Evolutionary conservation across 192 early-diverging fungal genomes (phyloP), one percentile per base, ranked within the genome.

Genomic region (Coemansia sp.): DNA sequence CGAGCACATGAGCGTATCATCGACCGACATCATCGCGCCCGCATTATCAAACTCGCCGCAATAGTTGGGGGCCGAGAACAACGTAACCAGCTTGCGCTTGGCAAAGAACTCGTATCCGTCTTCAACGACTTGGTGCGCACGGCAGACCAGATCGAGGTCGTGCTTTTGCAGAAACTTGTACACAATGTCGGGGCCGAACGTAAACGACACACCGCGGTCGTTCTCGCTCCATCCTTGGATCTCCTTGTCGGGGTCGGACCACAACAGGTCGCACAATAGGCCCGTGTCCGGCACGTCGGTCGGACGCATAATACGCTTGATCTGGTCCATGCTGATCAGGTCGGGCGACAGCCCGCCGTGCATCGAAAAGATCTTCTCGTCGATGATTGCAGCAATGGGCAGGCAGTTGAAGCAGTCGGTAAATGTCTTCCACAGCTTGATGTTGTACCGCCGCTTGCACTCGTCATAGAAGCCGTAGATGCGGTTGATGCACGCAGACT

Each of bases 401-500:
- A 99, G 82, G 80, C 94, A 99, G 83, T 99, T 96, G 81, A 99
- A 99, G 41, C 98, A 85, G 65, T 98, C 94, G 50, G 96, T 98
- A 72, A 97, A 99, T 69, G 90, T 87, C 79, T 96, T 92, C 97
- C 97, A 99, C 21, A 99, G 96, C 82, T 96, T 96, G 54, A 96
- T 93, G 63, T 91, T 94, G 75, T 97, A 99, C 77, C 98, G 98
- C 58, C 96, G 89, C 71, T 98, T 69, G 68, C 96, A 98, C 83
- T 99, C 97, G 83, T 98, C 97, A 76, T 98, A 99, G 82, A 99
- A 99, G 41, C 97, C 97, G 77, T 99, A 99, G 9, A 98, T 95
- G 85, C 98, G 96, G 4, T 96, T 99, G 62, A 99, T 99, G 85
- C 98, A 94, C 29, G 96, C 85, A 64, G 90, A 92, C 85, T 99